Evolutionary conservation across 78 protist genomes (phyloP).

Genomic region (Chrysochromulina parva): DNA sequence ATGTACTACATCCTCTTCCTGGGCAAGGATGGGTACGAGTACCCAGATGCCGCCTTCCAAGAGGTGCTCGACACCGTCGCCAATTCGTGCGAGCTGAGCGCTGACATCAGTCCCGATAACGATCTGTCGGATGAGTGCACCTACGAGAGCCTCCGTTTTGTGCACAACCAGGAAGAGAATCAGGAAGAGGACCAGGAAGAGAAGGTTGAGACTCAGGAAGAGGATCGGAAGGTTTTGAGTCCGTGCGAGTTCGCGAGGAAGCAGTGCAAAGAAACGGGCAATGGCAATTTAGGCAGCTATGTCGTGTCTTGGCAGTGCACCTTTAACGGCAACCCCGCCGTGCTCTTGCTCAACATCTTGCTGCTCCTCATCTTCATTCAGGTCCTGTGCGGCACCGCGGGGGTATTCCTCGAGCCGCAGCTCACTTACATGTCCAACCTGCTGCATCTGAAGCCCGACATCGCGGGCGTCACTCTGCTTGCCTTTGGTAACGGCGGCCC

Average conservation of each 20-base stretch:
- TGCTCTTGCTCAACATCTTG: background rate
- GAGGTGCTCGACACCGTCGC: too few relatives aligned
- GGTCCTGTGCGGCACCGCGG: constrained; percentile 21
- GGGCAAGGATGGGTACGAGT: too few relatives aligned
- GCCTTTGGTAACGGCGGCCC: constrained; percentile 52
- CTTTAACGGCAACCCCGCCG: background rate
- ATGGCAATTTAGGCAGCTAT: background rate
- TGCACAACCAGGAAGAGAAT: too few relatives aligned
- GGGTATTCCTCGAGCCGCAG: background rate
- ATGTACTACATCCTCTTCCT: too few relatives aligned
- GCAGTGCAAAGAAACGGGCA: background rate
- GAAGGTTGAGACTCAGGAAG: too few relatives aligned
- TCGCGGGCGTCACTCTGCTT: constrained; percentile 43
- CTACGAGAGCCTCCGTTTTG: too few relatives aligned
- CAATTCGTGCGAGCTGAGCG: too few relatives aligned
- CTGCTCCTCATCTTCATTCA: background rate
- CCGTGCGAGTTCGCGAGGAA: background rate
- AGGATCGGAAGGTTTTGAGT: background rate
- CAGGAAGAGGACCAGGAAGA: too few relatives aligned
- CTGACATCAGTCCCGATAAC: too few relatives aligned
- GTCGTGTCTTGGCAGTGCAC: background rate
- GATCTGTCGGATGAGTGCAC: too few relatives aligned
- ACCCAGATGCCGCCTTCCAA: too few relatives aligned
- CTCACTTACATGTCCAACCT: background rate
- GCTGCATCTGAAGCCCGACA: constrained; percentile 16